Conservation (phyloP, 768 basidiomycete species). For the Mycena epipterygia region DNA sequence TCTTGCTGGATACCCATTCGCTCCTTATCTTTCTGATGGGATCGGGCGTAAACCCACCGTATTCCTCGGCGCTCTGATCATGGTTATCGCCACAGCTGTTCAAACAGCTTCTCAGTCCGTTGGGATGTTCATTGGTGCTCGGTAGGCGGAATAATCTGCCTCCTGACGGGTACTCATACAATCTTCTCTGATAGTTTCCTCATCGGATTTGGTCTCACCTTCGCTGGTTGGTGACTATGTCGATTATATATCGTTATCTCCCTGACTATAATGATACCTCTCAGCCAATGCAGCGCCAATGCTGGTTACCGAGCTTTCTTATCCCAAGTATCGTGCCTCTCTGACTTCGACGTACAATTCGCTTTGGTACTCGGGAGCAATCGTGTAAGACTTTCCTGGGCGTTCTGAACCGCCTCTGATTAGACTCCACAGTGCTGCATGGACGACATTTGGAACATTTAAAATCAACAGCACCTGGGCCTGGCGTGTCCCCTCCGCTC, state of each 20-base stretch:
- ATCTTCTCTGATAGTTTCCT: conserved; percentile 59
- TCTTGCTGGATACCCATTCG: conserved; percentile 76
- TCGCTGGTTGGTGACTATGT: conserved; percentile 60
- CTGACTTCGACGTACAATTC: conserved; percentile 86
- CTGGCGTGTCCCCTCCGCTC: conserved; percentile 85
- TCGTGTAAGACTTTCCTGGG: conserved; percentile 62
- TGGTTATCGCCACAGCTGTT: conserved; percentile 75
- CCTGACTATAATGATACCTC: conserved; percentile 18
- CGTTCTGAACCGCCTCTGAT: neutral
- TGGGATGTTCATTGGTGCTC: conserved; percentile 86
- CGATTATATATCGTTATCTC: neutral
- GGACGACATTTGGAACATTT: conserved; percentile 88
- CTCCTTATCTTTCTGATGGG: conserved; percentile 79
- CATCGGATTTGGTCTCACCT: conserved; percentile 82
- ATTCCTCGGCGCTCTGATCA: conserved; percentile 77
- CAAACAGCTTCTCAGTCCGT: conserved; percentile 79
- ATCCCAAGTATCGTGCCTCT: conserved; percentile 84
- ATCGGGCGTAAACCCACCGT: conserved; percentile 78
- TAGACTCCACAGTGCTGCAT: conserved; percentile 68
- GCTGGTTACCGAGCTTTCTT: conserved; percentile 86
- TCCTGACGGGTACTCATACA: neutral
- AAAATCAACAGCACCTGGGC: conserved; percentile 76
- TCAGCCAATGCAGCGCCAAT: conserved; percentile 82
- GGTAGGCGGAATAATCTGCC: conserved; percentile 49
- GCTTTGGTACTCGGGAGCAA: conserved; percentile 88